phyloP scores from a whole-genome alignment of 768 basidiomycete species.

The Gautieria morchelliformis region DNA sequence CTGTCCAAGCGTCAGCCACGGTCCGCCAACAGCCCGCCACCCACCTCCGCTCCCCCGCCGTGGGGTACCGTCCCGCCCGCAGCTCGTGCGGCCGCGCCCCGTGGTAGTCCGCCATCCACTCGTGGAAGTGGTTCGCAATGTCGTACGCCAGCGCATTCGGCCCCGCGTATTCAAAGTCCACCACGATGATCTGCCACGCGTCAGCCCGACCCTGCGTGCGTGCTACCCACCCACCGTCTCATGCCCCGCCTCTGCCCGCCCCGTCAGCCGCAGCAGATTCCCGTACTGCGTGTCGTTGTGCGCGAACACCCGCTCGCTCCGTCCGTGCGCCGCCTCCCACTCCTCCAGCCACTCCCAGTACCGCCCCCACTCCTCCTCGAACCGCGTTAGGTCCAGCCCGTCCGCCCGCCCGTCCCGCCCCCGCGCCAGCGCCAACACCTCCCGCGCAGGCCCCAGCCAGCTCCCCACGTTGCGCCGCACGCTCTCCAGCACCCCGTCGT shows the following conservation, averaged over 20 bases:
- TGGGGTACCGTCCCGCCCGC: constrained; percentile 60
- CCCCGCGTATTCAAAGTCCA: constrained; percentile 95
- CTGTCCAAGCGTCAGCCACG: too few relatives aligned
- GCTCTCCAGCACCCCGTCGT: constrained; percentile 31
- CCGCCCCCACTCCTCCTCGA: constrained; percentile 52
- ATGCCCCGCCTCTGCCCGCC: constrained; percentile 52
- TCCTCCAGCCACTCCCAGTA: constrained; percentile 65
- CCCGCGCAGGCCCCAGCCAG: constrained; percentile 64
- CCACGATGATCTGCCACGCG: constrained; percentile 70
- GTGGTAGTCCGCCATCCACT: constrained; percentile 94
- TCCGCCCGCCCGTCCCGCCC: constrained; percentile 23
- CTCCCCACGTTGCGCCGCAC: too few relatives aligned
- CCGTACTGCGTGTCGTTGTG: constrained; percentile 98
- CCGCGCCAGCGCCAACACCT: constrained; percentile 57
- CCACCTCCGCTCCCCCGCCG: constrained; percentile 42
- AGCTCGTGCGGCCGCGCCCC: constrained; percentile 58
- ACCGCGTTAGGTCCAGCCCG: constrained; percentile 54
- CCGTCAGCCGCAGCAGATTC: constrained; percentile 71
- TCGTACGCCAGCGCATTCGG: constrained; percentile 92
- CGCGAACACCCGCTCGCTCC: constrained; percentile 63
- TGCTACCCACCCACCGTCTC: constrained; percentile 46
- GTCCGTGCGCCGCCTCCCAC: constrained; percentile 46
- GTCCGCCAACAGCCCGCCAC: too few relatives aligned
- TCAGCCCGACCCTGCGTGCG: not conserved
- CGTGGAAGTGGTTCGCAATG: constrained; percentile 94